Conservation (phyloP, 208 protist genomes). For the Trypanosoma brucei region DNA sequence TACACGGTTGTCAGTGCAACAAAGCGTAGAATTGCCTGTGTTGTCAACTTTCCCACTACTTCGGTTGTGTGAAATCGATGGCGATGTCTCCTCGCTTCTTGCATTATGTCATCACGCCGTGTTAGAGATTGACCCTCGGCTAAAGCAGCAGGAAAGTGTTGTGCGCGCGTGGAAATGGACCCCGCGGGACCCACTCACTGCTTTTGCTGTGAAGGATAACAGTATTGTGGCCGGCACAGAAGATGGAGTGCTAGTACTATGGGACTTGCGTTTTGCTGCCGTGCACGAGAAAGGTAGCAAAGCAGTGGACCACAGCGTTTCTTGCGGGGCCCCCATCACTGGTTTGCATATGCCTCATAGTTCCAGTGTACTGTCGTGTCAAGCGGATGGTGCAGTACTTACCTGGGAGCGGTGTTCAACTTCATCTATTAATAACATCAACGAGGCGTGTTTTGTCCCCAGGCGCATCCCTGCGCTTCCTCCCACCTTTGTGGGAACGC, state of each 20-base stretch:
- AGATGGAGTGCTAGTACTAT: slow-evolving; percentile 50
- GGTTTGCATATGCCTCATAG: slow-evolving; percentile 57
- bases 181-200: slow-evolving; percentile 47
- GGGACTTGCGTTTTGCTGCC: slow-evolving; percentile 41
- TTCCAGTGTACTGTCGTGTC: slow-evolving; percentile 49
- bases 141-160: slow-evolving; percentile 8
- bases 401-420: slow-evolving; percentile 28
- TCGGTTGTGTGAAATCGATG: slow-evolving; percentile 37
- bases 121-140: slow-evolving; percentile 31
- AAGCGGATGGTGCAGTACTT: slow-evolving; percentile 43
- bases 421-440: slow-evolving; percentile 17
- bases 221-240: slow-evolving; percentile 54
- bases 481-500: slow-evolving; percentile 22
- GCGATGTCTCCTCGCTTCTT: slow-evolving; percentile 26
- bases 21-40: slow-evolving; percentile 32
- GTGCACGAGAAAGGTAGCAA: slow-evolving; percentile 8
- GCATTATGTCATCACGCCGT: slow-evolving; percentile 42
- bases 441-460: slow-evolving; percentile 14
- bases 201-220: slow-evolving; percentile 43
- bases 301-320: slow-evolving; percentile 26
- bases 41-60: slow-evolving; percentile 38
- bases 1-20: slow-evolving; percentile 33
- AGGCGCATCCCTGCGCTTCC: slow-evolving; percentile 7
- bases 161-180: slow-evolving; percentile 56
- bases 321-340: slow-evolving; percentile 30